Base-by-base conservation (phyloP, 2,329 filamentous ascomycete genomes). In the Sodiomyces alkalinus region DNA sequence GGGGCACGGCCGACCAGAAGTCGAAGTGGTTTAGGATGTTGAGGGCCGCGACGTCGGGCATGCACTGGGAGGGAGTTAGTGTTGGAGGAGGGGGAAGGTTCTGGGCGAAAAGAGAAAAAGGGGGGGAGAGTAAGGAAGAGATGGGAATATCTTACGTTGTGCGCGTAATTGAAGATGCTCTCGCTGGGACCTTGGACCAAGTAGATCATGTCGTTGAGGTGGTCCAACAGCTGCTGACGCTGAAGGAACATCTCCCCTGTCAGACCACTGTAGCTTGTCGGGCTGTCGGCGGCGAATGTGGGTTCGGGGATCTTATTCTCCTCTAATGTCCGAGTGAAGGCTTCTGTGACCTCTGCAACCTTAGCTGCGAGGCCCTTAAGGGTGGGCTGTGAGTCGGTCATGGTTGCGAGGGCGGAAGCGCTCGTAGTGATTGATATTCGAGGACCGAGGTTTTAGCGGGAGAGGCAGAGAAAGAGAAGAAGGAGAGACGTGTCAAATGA, bases 21-120 rank as follows among this genome's bases (percentile, higher is more conserved):
- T 66, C 46, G 40, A 67, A 67, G 35, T 60, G 48, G 40, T 66
- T 66, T 11, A 67, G 45, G 10, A 62, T 45, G 36, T 62, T 61
- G 20, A 67, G 49, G 8, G 45, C 39, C 6, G 56, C 49, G 4
- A 53, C 48, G 34, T 64, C 58, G 3, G 60, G 59, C 26, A 60
- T 50, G 19, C 42, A 48, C 58, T 61, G 15, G 2, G 6, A 16
- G 32, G 10, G 10, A 16, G 6, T 26, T 19, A 3, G 12, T 18
- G 13, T 16, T 11, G 9, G 8, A 15, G 7, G 5, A 10, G 5
- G 11, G 6, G 5, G 2, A 7, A 5, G 5, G 2, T 5, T 5
- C 7, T 16, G 5, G 11, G 9, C 23, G 8, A 12, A 10, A 9
- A 14, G 14, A 16, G 17, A 16, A n/a, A 7, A 6, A 21, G 7